These are phyloP conservation scores for Aquilaria malaccensis DNA, from an alignment of 345 rosid species.

Conservation along the genomic window DNA sequence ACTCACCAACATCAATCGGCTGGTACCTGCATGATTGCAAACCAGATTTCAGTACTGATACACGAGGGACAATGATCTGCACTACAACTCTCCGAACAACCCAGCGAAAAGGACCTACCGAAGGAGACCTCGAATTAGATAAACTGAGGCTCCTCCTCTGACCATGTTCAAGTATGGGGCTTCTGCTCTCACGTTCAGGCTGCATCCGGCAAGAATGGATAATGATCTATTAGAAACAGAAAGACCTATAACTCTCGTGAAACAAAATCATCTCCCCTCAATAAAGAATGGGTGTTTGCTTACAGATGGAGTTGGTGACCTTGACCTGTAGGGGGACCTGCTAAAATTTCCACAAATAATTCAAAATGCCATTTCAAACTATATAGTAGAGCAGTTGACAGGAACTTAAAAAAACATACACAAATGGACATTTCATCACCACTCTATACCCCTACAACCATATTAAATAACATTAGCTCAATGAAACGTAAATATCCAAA, in stretches of 20 bases:
- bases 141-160: conserved; percentile 14
- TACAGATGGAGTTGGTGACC: conserved; percentile 56
- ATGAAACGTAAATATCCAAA: too few species aligned
- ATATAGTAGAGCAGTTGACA: too few species aligned
- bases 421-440: too few species aligned
- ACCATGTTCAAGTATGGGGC: conserved; percentile 16
- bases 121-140: conserved; percentile 30
- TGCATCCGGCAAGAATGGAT: conserved; percentile 1
- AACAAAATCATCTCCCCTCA: background rate
- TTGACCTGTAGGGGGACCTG: conserved; percentile 59
- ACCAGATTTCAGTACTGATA: background rate
- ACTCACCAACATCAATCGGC: conserved; percentile 28
- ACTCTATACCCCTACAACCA: too few species aligned
- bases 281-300: conserved; percentile 20
- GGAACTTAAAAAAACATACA: too few species aligned
- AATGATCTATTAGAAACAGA: background rate
- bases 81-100: background rate
- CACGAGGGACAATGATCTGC: background rate
- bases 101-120: conserved; percentile 11
- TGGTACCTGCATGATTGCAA: conserved; percentile 34
- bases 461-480: too few species aligned
- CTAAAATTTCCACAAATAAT: conserved; percentile 32
- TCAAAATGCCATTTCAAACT: conserved; percentile 15
- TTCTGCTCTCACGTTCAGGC: conserved; percentile 21
- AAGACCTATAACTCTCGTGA: background rate